phyloP scores from a whole-genome alignment of 2,329 filamentous ascomycete genomes.

The Fonsecaea erecta region DNA sequence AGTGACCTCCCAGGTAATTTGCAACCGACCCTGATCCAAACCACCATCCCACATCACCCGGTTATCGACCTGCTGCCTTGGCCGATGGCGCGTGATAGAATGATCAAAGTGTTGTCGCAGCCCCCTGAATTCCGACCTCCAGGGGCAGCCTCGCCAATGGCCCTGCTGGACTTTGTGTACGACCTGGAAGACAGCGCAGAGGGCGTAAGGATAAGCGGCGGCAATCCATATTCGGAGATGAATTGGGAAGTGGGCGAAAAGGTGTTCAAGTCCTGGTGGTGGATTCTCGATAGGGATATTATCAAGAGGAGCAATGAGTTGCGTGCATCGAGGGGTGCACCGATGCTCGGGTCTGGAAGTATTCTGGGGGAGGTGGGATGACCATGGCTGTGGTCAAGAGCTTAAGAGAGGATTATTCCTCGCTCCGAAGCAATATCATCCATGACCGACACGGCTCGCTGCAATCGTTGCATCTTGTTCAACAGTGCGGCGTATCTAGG shows the following conservation, averaged over 20 bases:
- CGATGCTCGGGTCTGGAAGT: slow-evolving; percentile 26
- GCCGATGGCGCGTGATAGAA: slow-evolving; percentile 59
- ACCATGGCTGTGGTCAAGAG: neutral
- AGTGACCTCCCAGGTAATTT: slow-evolving; percentile 54
- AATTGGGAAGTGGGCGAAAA: slow-evolving; percentile 64
- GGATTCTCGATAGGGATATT: slow-evolving; percentile 60
- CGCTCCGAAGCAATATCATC: neutral
- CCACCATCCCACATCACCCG: slow-evolving; percentile 60
- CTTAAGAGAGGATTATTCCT: neutral
- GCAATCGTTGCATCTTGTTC: neutral
- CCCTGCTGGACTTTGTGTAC: slow-evolving; percentile 58
- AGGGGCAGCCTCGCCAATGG: slow-evolving; percentile 53
- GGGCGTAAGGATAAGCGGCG: slow-evolving; percentile 57
- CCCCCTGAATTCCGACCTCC: slow-evolving; percentile 56
- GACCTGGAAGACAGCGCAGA: slow-evolving; percentile 62
- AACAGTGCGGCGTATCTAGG: neutral
- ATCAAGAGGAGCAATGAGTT: slow-evolving; percentile 60
- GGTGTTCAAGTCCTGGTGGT: slow-evolving; percentile 67
- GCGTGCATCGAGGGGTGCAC: slow-evolving; percentile 53
- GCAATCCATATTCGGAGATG: slow-evolving; percentile 54
- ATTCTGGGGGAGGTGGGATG: slow-evolving; percentile 29
- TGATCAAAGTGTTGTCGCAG: slow-evolving; percentile 58
- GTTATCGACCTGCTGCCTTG: slow-evolving; percentile 63
- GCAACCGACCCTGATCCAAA: slow-evolving; percentile 58
- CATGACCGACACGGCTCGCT: neutral